Evolutionary conservation across 495 filamentous ascomycete species (phyloP), one percentile per base, ranked within the genome.

Genomic region (Tuber calosporum): DNA sequence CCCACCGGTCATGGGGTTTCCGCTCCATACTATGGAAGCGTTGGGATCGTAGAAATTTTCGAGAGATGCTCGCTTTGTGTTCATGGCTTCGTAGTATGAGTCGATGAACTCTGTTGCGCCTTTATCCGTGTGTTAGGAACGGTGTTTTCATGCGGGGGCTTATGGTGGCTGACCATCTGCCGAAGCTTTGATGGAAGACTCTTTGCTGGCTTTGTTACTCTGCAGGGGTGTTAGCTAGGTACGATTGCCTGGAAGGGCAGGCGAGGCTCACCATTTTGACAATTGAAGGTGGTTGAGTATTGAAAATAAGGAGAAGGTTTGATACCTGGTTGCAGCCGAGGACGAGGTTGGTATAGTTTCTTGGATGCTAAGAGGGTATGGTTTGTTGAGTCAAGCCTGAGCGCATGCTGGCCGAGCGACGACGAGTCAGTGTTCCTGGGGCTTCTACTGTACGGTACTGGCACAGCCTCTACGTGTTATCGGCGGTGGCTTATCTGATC

Each of bases 1-100:
- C 1, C 87, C 87, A 72, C 88, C 86, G 39, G 82, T 79, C 40
- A 91, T 84, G 0, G 84, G 70, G 73, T 90, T 89, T 71, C 90
- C 89, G 77, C 92, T 92, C 85, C 88, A 90, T 6, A 88, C 83
- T 68, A 92, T 90, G 37, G 83, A 85, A 8, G 85, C 82, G 26
- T 84, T 79, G 26, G 83, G 81, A 41, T 84, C 78, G 82, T 92
- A 92, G 83, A 86, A 92, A 20, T 85, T 84, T 68, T 84, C 77
- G 69, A 92, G 85, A 9, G 83, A 81, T 36, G 79, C 74, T 72
- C 88, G 86, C 70, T 87, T 84, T 26, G 82, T 82, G n/a, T 87
- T 81, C 15, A 92, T 84, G 5, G 89, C 85, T 0, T 81, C 81
- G 75, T 89, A 89, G 78, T 86, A 89, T 6, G 84, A 82, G 30